Conservation (phyloP, 495 filamentous ascomycete species). For the Viridothelium virens region DNA sequence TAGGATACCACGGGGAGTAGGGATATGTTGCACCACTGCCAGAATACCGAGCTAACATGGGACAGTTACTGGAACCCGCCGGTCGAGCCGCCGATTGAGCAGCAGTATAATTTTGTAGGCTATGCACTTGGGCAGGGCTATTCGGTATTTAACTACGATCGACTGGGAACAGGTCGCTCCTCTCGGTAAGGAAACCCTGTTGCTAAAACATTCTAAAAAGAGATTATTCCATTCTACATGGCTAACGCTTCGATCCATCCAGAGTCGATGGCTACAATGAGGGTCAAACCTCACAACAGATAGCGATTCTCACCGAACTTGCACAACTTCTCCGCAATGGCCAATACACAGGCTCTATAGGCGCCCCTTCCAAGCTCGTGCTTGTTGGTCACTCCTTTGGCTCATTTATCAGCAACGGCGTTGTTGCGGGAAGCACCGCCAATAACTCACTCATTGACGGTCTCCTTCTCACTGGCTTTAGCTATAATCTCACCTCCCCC, state of each 20-base stretch:
- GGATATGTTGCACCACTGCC: not conserved
- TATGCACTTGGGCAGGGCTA: constrained; percentile 23
- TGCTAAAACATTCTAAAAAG: not conserved
- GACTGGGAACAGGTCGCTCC: constrained; percentile 23
- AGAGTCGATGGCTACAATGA: constrained; percentile 7
- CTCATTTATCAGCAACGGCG: constrained; percentile 13
- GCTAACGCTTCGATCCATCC: not conserved
- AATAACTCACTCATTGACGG: constrained; percentile 12
- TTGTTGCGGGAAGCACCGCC: constrained; percentile 9
- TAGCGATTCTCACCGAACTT: constrained; percentile 20
- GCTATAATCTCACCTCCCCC: constrained; percentile 13
- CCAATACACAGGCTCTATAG: constrained; percentile 15
- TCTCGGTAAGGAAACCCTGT: not conserved
- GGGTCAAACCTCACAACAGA: not conserved
- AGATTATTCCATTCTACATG: not conserved
- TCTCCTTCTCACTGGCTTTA: constrained; percentile 20
- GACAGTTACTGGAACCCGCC: constrained; percentile 24
- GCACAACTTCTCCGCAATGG: constrained; percentile 18
- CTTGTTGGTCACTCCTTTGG: constrained; percentile 27
- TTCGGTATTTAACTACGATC: constrained; percentile 28
- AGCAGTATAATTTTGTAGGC: constrained; percentile 23
- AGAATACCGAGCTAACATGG: constrained; percentile 5
- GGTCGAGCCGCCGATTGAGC: constrained; percentile 11
- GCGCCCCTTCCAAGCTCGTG: constrained; percentile 19
- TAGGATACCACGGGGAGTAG: constrained; percentile 24